Percentiles rank a stretch among this genome's conserved stretches.
Conservation (phyloP, 2,329 filamentous ascomycete species). For the Cladosporium sp. region DNA sequence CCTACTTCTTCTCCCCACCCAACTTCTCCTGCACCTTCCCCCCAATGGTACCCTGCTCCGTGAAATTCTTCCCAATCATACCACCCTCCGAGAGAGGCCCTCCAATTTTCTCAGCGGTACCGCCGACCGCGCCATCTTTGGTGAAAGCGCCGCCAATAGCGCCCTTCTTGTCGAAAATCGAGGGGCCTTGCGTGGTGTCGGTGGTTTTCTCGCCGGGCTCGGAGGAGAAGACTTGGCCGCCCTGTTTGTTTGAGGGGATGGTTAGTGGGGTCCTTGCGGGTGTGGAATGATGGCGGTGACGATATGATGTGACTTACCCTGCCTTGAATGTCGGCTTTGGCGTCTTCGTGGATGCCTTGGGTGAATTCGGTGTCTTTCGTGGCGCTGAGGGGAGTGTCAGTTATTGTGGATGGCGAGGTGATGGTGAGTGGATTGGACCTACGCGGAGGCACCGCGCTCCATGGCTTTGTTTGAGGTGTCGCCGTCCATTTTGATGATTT, state of each 20-base stretch:
- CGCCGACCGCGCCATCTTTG: conserved; percentile 33
- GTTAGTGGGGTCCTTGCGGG: neutral
- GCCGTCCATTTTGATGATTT: conserved; percentile 22
- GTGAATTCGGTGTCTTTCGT: conserved; percentile 20
- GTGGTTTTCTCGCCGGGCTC: conserved; percentile 24
- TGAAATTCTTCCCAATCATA: conserved; percentile 37
- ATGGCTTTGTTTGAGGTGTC: conserved; percentile 23
- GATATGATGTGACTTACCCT: conserved; percentile 14
- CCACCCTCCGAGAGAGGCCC: conserved; percentile 35
- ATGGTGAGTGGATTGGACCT: neutral
- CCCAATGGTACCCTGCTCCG: conserved; percentile 32
- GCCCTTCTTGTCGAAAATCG: conserved; percentile 29
- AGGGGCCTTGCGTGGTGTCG: conserved; percentile 17
- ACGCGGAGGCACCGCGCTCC: conserved; percentile 25
- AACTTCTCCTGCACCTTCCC: conserved; percentile 33
- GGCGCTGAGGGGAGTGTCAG: conserved; percentile 8
- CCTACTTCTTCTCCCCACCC: conserved; percentile 24
- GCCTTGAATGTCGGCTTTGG: conserved; percentile 16
- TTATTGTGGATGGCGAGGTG: neutral
- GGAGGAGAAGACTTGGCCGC: neutral
- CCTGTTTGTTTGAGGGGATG: neutral
- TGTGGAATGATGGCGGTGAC: conserved; percentile 12
- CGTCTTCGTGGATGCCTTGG: conserved; percentile 24
- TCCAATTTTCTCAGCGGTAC: conserved; percentile 34
- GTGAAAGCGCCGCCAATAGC: conserved; percentile 35